A percentile compares a stretch with the other conserved stretches of the same genome.
phyloP scores from a whole-genome alignment of 225 moss, liverwort and hornwort species.

The Pleurozium schreberi region DNA sequence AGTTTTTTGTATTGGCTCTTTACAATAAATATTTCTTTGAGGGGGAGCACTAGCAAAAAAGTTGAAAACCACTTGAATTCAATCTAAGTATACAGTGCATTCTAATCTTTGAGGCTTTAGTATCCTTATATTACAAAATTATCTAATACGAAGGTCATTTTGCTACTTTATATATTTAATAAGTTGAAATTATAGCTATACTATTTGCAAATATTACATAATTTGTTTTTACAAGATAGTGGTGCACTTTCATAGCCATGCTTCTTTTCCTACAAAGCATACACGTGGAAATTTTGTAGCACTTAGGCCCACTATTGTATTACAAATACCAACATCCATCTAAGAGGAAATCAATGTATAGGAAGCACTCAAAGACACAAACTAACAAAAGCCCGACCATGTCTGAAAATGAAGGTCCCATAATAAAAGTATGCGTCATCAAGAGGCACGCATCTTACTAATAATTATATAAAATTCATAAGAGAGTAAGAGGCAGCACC shows the following conservation, averaged over 20 bases:
- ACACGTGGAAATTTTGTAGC: fast-evolving
- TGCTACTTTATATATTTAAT: neutral
- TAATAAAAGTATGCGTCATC: neutral
- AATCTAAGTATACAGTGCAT: neutral
- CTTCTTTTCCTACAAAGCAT: neutral
- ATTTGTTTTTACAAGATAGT: neutral
- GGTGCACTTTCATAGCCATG: neutral
- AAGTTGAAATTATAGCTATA: neutral
- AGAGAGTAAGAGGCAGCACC: fast-evolving
- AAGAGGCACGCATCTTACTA: neutral
- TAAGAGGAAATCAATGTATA: neutral
- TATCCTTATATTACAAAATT: neutral
- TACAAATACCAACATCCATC: neutral
- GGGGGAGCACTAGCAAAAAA: fast-evolving
- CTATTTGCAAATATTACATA: neutral
- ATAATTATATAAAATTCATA: neutral
- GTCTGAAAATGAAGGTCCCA: neutral
- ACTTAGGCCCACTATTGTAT: neutral
- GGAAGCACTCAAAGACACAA: fast-evolving
- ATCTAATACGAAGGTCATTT: neutral
- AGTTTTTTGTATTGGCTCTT: neutral
- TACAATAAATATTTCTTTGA: neutral
- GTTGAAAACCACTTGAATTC: neutral
- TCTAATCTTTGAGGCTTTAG: neutral
- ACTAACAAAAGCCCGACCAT: fast-evolving